These are phyloP conservation scores for Schizothecium vesticola DNA, from an alignment of 495 filamentous ascomycete species.

Conservation along the genomic window DNA sequence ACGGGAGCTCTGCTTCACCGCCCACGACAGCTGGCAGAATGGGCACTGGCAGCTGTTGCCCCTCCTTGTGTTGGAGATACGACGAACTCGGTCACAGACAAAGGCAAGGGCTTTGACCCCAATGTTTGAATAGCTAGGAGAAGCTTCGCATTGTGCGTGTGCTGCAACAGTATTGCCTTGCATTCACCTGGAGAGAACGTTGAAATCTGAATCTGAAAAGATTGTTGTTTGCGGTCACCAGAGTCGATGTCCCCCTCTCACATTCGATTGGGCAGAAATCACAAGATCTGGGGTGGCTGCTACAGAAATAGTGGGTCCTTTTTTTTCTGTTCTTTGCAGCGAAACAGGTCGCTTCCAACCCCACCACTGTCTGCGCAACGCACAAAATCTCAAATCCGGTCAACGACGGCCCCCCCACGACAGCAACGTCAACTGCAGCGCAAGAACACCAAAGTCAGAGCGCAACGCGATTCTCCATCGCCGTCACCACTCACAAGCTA, in stretches of 20 bases:
- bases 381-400: conserved; percentile 33
- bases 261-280: not conserved
- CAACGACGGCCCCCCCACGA: conserved; percentile 20
- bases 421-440: conserved; percentile 14
- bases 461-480: conserved; percentile 4
- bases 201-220: not conserved
- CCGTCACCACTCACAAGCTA: conserved; percentile 6
- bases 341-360: conserved; percentile 19
- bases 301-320: conserved; percentile 23
- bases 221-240: not conserved
- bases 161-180: not conserved
- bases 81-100: not conserved
- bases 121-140: not conserved
- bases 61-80: not conserved
- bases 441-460: not conserved
- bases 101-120: not conserved
- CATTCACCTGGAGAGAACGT: not conserved
- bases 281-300: not conserved
- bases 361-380: conserved; percentile 29
- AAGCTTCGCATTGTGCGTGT: not conserved
- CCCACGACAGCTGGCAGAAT: conserved; percentile 16
- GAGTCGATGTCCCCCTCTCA: not conserved
- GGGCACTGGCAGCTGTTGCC: conserved; percentile 4
- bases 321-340: conserved; percentile 21
- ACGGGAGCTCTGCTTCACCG: conserved; percentile 22